Base-by-base conservation (phyloP, 805 yeast genomes). In the Metschnikowia noctiluminum region DNA sequence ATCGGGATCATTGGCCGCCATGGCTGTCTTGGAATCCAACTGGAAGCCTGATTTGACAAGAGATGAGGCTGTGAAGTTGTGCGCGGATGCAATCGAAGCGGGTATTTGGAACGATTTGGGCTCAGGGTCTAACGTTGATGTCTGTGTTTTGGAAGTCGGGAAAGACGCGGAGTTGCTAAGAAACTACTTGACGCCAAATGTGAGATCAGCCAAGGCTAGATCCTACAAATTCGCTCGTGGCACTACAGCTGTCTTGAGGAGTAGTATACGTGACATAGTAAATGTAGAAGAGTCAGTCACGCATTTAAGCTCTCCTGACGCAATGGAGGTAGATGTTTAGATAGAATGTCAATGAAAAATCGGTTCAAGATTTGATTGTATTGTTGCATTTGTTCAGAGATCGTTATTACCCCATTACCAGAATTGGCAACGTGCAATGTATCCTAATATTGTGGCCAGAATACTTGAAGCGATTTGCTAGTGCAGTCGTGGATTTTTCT, bases 61-160 rank as follows among this genome's bases (percentile, higher is more conserved):
- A 65, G 96, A 90, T 42, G 96, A 89, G 66, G 98, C 98, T n/a
- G 82, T 90, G 73, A 82, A 81, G 58, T 76, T 94, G 46, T 92
- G 96, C 53, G 76, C 96, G 3, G 90, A 88, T 57, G 98, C 98
- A 27, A 94, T 94, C 62, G 88, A 89, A 71, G 89, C 96, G 14
- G 99, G 99, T 80, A 92, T 94, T 62, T 94, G 97, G 96, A 94
- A 94, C 70, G 99, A 94, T 77, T 80, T 92, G 64, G 99, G 99
- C 43, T 92, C 98, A 1, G 99, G 99, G 66, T 94, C 99, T 28
- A 94, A 94, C 64, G 98, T 94, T 35, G 99, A 94, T 66, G 75
- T 94, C 54, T 94, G 98, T 75, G 98, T 94, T 14, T 89, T 94
- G 95, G 97, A 92, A 71, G 73, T 80, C 38, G 96, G 94, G 53